These are phyloP conservation scores for Xylariaceae sp. DNA, from an alignment of 2,329 filamentous ascomycete genomes.

Conservation along the genomic window DNA sequence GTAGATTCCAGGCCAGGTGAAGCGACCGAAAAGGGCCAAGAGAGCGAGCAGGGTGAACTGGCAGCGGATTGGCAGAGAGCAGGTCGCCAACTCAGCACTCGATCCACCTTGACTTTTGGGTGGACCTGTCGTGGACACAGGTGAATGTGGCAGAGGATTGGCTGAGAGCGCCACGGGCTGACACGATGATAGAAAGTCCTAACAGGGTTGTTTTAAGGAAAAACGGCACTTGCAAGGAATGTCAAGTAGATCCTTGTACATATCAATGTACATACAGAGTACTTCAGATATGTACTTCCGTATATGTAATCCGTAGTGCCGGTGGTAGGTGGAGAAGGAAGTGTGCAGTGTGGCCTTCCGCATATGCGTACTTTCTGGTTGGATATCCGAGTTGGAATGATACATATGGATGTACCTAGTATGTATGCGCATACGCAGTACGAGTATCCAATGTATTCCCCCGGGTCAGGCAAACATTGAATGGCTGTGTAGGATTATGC, in stretches of 20 bases:
- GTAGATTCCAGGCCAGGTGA: slow-evolving; percentile 22
- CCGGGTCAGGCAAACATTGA: slow-evolving; percentile 3
- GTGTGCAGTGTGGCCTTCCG: slow-evolving; percentile 3
- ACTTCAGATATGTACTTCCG: too few relatives aligned
- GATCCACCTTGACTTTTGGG: slow-evolving; percentile 24
- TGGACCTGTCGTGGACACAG: slow-evolving; percentile 24
- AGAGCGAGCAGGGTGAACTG: slow-evolving; percentile 1
- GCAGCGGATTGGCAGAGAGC: slow-evolving; percentile 22
- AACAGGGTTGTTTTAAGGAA: slow-evolving; percentile 20
- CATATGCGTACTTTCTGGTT: background rate
- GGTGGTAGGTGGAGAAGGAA: too few relatives aligned
- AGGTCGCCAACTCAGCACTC: slow-evolving; percentile 38
- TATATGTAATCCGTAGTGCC: too few relatives aligned
- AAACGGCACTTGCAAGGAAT: slow-evolving; percentile 22
- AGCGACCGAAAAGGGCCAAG: slow-evolving; percentile 26
- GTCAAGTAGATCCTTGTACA: slow-evolving; percentile 9
- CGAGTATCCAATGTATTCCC: background rate
- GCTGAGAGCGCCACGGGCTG: slow-evolving; percentile 35
- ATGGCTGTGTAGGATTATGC: slow-evolving; percentile 11
- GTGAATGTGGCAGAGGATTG: slow-evolving; percentile 33
- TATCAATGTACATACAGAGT: too few relatives aligned
- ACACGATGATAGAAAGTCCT: slow-evolving; percentile 31
- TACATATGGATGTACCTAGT: slow-evolving; percentile 10
- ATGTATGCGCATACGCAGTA: background rate
- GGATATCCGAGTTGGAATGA: slow-evolving; percentile 10